Conservation (phyloP, 768 basidiomycete species). For the Lactarius vividus region DNA sequence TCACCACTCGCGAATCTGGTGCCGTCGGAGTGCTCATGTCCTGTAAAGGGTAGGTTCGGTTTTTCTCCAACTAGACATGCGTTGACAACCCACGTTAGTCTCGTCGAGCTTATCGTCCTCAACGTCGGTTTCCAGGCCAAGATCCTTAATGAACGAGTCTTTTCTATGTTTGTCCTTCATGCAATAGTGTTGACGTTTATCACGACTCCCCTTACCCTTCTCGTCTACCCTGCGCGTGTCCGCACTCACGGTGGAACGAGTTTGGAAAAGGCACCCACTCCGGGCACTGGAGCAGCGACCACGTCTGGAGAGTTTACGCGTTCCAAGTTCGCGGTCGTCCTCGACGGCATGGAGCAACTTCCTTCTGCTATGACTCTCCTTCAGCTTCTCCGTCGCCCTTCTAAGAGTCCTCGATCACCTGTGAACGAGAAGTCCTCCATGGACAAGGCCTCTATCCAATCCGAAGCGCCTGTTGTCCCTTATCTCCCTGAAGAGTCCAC, state of each 20-base stretch:
- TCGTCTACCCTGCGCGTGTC: slow-evolving; percentile 68
- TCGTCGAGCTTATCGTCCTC: slow-evolving; percentile 88
- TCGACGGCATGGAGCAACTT: slow-evolving; percentile 79
- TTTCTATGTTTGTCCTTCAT: slow-evolving; percentile 88
- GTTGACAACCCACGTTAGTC: slow-evolving; percentile 35
- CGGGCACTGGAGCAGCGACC: slow-evolving; percentile 9
- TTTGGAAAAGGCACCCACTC: slow-evolving; percentile 19
- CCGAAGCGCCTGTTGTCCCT: not conserved
- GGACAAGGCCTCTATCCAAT: not conserved
- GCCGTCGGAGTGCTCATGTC: slow-evolving; percentile 88
- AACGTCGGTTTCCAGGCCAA: slow-evolving; percentile 77
- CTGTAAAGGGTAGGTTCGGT: slow-evolving; percentile 69
- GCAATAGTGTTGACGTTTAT: slow-evolving; percentile 76
- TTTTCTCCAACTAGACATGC: not conserved
- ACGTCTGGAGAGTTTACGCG: slow-evolving; percentile 42
- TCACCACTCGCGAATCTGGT: slow-evolving; percentile 70
- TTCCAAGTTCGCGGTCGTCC: slow-evolving; percentile 65
- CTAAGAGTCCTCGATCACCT: not conserved
- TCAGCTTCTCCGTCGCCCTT: slow-evolving; percentile 57
- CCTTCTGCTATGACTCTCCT: slow-evolving; percentile 80
- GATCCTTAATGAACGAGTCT: slow-evolving; percentile 62
- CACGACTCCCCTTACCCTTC: slow-evolving; percentile 77
- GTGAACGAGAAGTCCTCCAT: slow-evolving; percentile 8
- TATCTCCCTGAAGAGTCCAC: slow-evolving; percentile 30
- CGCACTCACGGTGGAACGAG: slow-evolving; percentile 41